Conservation (phyloP, 1,284 basidiomycete genomes). For the Lentinus polychrous region DNA sequence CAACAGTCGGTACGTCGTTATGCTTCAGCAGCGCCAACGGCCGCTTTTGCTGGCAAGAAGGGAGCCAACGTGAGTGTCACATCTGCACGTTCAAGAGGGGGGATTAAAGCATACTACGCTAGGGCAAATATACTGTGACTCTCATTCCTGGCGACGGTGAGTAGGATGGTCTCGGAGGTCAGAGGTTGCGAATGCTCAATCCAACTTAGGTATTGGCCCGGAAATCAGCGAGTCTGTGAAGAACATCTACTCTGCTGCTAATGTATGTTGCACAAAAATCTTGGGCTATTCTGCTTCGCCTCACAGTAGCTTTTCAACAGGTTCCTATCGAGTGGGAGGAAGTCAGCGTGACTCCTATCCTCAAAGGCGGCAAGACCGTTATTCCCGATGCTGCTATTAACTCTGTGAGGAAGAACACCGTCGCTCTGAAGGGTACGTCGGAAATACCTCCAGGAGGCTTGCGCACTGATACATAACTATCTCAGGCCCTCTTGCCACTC, state of each 20-base stretch:
- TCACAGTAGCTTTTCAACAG: slow-evolving; percentile 30
- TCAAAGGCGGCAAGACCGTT: slow-evolving; percentile 94
- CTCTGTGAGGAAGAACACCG: slow-evolving; percentile 95
- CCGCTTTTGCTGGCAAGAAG: slow-evolving; percentile 85
- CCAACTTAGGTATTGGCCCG: slow-evolving; percentile 82
- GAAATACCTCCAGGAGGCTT: slow-evolving; percentile 1
- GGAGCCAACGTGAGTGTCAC: slow-evolving; percentile 63
- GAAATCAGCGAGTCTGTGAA: slow-evolving; percentile 98
- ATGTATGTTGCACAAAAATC: slow-evolving; percentile 36
- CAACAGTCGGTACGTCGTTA: slow-evolving; percentile 52
- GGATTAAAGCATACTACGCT: slow-evolving; percentile 4
- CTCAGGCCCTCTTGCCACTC: slow-evolving; percentile 85
- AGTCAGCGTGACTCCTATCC: slow-evolving; percentile 91
- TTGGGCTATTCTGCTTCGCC: background rate
- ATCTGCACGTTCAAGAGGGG: background rate
- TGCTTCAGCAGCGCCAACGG: slow-evolving; percentile 71
- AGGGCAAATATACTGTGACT: slow-evolving; percentile 96
- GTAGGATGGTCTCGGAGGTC: slow-evolving; percentile 18
- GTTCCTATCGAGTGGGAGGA: slow-evolving; percentile 99
- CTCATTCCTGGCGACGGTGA: slow-evolving; percentile 88
- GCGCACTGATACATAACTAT: slow-evolving; percentile 3
- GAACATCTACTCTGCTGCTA: slow-evolving; percentile 86
- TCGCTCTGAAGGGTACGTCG: slow-evolving; percentile 86
- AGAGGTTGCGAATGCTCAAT: slow-evolving; percentile 9
- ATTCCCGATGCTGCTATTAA: slow-evolving; percentile 91